Evolutionary conservation across 129 eudicot genomes (phyloP).

Genomic region (Centaurea solstitialis): DNA sequence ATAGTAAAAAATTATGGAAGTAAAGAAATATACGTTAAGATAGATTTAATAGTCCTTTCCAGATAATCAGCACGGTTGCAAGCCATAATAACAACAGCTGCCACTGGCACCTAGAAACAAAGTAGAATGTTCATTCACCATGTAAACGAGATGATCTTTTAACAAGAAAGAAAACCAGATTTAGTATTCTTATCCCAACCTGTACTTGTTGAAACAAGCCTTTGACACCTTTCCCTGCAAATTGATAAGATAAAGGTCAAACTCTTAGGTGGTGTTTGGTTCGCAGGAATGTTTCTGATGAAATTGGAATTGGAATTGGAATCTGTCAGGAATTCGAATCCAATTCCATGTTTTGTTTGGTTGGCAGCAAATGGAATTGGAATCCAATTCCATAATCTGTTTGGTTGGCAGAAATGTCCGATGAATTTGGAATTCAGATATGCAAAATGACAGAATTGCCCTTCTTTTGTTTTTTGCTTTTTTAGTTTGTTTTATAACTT

Average conservation of each 20-base stretch:
- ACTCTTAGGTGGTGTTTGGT: too few species aligned
- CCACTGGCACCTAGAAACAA: constrained; percentile 72
- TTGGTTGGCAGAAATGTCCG: too few species aligned
- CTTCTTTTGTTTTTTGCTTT: too few species aligned
- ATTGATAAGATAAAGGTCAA: constrained; percentile 18
- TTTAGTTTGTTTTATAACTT: too few species aligned
- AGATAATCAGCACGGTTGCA: constrained; percentile 98
- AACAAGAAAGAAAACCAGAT: neutral
- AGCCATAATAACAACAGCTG: constrained; percentile 98
- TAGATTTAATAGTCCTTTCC: constrained; percentile 86
- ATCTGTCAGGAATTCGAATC: too few species aligned
- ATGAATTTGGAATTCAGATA: too few species aligned
- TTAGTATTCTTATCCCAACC: constrained; percentile 36
- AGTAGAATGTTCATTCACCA: neutral
- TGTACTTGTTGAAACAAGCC: constrained; percentile 53
- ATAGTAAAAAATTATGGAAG: neutral
- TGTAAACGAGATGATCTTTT: neutral
- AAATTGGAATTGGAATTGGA: too few species aligned
- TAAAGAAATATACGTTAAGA: constrained; percentile 61
- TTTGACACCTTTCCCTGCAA: constrained; percentile 62
- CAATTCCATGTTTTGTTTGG: too few species aligned
- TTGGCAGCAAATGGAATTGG: too few species aligned
- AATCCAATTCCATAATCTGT: too few species aligned
- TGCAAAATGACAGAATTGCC: too few species aligned
- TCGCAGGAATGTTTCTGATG: too few species aligned